Evolutionary conservation across 2,329 filamentous ascomycete genomes (phyloP), one percentile per base, ranked within the genome.

Genomic region (Zymoseptoria pseudotritici): DNA sequence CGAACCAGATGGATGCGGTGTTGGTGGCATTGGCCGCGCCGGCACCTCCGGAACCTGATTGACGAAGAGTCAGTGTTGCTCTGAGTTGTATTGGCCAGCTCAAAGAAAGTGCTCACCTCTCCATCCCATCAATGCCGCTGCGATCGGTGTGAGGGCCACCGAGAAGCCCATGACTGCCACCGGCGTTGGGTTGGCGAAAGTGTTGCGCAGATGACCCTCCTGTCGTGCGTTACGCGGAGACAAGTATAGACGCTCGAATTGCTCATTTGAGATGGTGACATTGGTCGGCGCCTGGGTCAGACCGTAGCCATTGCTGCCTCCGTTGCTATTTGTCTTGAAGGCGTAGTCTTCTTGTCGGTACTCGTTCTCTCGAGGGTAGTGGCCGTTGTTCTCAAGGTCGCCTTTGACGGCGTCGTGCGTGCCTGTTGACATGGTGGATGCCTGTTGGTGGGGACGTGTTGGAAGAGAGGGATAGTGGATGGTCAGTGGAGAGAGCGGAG

Each of bases 1-100:
- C 72, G 53, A 75, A 61, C 68, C 71, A 70, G 53, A 71, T 61
- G 3, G 69, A 69, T 3, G 70, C 64, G 29, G 60, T 61, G n/a
- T 63, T 60, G n/a, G 59, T 61, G 3, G 54, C 58, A 31, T 50
- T 50, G 13, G 59, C 59, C 8, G 46, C 53, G 31, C 59, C 56
- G 52, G 20, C 46, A 2, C 26, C 57, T 29, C 42, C 46, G 13
- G 57, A 49, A 24, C 54, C 60, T 46, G 36, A 7, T 6, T 0
- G 36, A 46, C 3, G 36, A 7, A n/a, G 36, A n/a, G 36, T 46
- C 17, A 46, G 36, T 42, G 36, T 8, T n/a, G 13, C 13, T 46
- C 36, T n/a, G 13, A n/a, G 36, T 4, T 46, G 36, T n/a, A 17
- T 5, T n/a, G 13, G 17, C 17, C 36, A 29, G 7, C 26, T 29